Percentiles rank a stretch among this genome's conserved stretches.
phyloP scores from a whole-genome alignment of 148 eudicot genomes.

The Beta vulgaris region DNA sequence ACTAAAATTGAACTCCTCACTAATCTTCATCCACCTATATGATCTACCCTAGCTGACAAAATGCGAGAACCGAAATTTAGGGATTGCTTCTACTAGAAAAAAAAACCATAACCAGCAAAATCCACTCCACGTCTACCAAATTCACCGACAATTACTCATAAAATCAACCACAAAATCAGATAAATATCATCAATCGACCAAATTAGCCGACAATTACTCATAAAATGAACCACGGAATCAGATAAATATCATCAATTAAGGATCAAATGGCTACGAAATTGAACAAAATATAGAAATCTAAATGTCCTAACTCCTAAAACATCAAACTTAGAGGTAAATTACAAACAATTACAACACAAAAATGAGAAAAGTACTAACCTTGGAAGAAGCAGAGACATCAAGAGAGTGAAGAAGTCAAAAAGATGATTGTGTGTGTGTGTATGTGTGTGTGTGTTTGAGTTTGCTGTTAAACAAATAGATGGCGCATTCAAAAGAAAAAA shows the following conservation, averaged over 20 bases:
- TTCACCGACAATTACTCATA: neutral
- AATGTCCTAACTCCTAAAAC: too few relatives aligned
- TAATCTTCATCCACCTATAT: too few relatives aligned
- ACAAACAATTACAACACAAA: neutral
- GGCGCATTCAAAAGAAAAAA: neutral
- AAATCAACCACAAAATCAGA: neutral
- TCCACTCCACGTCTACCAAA: neutral
- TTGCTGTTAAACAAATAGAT: neutral
- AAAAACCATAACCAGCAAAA: neutral
- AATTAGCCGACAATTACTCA: neutral
- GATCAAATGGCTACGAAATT: neutral
- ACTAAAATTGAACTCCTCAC: neutral
- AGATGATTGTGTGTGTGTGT: too few relatives aligned
- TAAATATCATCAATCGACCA: neutral
- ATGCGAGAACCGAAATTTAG: neutral
- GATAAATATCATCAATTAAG: neutral
- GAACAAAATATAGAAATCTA: neutral
- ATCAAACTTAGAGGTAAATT: neutral
- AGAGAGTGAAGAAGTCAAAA: neutral
- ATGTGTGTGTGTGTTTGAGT: too few relatives aligned
- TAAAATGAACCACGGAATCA: neutral
- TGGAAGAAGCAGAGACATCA: slow-evolving; percentile 16
- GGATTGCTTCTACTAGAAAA: neutral
- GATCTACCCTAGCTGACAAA: neutral
- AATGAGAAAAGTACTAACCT: neutral